These are phyloP conservation scores for Pichia terricola DNA, from an alignment of 1,139 yeast species.

Conservation along the genomic window DNA sequence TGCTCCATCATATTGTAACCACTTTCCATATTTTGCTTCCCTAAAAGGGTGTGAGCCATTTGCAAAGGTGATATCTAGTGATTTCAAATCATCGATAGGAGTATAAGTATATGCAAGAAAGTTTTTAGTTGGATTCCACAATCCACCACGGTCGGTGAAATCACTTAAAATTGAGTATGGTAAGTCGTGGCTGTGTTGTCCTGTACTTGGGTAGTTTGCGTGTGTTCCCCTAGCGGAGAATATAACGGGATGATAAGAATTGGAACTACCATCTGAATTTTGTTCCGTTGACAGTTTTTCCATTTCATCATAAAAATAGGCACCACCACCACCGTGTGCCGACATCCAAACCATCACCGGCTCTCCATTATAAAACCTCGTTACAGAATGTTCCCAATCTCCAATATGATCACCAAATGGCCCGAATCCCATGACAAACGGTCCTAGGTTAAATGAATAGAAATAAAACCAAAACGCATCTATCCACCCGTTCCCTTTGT, in stretches of 20 bases:
- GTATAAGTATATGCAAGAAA: slow-evolving; percentile 74
- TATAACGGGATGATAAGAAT: slow-evolving; percentile 49
- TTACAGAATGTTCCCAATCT: slow-evolving; percentile 95
- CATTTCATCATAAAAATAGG: slow-evolving; percentile 64
- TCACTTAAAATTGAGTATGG: slow-evolving; percentile 88
- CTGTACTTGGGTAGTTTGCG: slow-evolving; percentile 93
- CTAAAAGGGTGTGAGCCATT: slow-evolving; percentile 41
- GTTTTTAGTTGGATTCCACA: slow-evolving; percentile 88
- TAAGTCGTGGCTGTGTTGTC: slow-evolving; percentile 90
- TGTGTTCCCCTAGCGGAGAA: slow-evolving; percentile 95
- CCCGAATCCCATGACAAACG: slow-evolving; percentile 94
- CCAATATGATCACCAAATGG: slow-evolving; percentile 97
- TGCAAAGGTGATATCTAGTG: slow-evolving; percentile 30
- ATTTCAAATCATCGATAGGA: slow-evolving; percentile 28
- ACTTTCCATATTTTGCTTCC: slow-evolving; percentile 58
- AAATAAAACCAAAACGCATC: slow-evolving; percentile 97
- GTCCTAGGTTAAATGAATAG: slow-evolving; percentile 89
- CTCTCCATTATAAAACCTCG: slow-evolving; percentile 68
- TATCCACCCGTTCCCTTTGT: slow-evolving; percentile 85
- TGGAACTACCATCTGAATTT: slow-evolving; percentile 9
- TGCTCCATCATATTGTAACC: slow-evolving; percentile 73
- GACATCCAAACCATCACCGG: slow-evolving; percentile 97
- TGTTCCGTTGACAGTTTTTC: slow-evolving; percentile 30
- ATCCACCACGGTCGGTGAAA: slow-evolving; percentile 87
- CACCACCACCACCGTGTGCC: slow-evolving; percentile 97